These are phyloP conservation scores for Eimeria acervulina DNA, from an alignment of 169 alveolate species.

Conservation along the genomic window DNA sequence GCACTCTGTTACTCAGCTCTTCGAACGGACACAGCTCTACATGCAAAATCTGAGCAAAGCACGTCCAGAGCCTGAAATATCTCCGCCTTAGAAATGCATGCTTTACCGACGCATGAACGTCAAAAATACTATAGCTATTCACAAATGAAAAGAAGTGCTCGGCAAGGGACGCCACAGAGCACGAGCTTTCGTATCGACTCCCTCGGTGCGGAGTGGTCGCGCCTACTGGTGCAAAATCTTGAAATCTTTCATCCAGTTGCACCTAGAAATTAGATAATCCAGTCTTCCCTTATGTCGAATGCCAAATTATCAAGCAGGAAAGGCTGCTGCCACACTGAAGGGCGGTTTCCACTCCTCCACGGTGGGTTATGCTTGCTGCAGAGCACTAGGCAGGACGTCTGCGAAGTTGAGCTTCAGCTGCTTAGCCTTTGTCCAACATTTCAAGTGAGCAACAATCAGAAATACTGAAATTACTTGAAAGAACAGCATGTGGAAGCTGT, in stretches of 20 bases:
- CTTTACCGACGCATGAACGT: no score
- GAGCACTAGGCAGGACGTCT: background rate
- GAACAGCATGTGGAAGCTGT: no score
- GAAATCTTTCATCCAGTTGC: background rate
- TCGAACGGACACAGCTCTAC: background rate
- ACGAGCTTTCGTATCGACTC: background rate
- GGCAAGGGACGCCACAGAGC: background rate
- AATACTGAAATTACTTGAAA: no score
- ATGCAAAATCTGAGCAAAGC: background rate
- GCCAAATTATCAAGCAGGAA: background rate
- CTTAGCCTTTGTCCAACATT: background rate
- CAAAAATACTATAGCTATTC: background rate
- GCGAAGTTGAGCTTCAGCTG: background rate
- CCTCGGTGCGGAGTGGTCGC: background rate
- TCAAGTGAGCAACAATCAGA: background rate
- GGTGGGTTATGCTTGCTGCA: background rate
- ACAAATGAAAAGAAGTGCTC: background rate
- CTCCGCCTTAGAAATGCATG: background rate
- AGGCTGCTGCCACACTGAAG: background rate
- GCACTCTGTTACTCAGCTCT: background rate
- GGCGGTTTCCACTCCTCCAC: background rate
- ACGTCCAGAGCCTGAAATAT: background rate
- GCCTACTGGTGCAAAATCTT: background rate
- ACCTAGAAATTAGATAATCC: background rate
- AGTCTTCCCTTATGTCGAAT: background rate